phyloP scores from a whole-genome alignment of 805 yeast genomes.

The Kazachstania bromeliacearum region DNA sequence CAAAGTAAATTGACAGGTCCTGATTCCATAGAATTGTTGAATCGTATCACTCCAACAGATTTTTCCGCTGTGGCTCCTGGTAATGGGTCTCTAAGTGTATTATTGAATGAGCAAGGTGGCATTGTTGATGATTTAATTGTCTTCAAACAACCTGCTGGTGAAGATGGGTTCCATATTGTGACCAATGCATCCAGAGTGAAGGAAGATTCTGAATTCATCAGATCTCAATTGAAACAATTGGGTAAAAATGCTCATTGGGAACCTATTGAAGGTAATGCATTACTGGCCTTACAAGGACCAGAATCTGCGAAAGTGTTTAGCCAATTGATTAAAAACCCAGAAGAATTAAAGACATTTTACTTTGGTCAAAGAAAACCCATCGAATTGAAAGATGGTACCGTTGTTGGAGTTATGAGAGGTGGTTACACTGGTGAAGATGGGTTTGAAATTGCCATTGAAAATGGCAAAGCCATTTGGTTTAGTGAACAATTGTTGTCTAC shows the following conservation, averaged over 20 bases:
- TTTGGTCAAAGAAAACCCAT: slow-evolving; percentile 57
- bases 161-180: slow-evolving; percentile 65
- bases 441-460: slow-evolving; percentile 77
- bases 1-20: slow-evolving; percentile 75
- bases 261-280: slow-evolving; percentile 53
- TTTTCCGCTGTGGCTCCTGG: slow-evolving; percentile 46
- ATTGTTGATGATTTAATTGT: slow-evolving; percentile 90
- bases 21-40: slow-evolving; percentile 56
- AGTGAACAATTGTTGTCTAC: slow-evolving; percentile 50
- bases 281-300: slow-evolving; percentile 93
- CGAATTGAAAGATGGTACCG: slow-evolving; percentile 30
- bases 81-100: slow-evolving; percentile 66
- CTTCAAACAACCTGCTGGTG: slow-evolving; percentile 57
- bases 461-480: slow-evolving; percentile 47
- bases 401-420: slow-evolving; percentile 78
- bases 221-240: slow-evolving; percentile 37
- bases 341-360: slow-evolving; percentile 42
- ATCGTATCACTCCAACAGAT: slow-evolving; percentile 84
- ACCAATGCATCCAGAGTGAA: slow-evolving; percentile 94
- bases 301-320: slow-evolving; percentile 59
- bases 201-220: slow-evolving; percentile 62
- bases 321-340: slow-evolving; percentile 43
- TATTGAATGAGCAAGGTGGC: slow-evolving; percentile 70
- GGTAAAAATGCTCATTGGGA: slow-evolving; percentile 27
- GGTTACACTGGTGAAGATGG: slow-evolving; percentile 99